Evolutionary conservation across 2,329 filamentous ascomycete species (phyloP).

Genomic region (Microsporum canis): DNA sequence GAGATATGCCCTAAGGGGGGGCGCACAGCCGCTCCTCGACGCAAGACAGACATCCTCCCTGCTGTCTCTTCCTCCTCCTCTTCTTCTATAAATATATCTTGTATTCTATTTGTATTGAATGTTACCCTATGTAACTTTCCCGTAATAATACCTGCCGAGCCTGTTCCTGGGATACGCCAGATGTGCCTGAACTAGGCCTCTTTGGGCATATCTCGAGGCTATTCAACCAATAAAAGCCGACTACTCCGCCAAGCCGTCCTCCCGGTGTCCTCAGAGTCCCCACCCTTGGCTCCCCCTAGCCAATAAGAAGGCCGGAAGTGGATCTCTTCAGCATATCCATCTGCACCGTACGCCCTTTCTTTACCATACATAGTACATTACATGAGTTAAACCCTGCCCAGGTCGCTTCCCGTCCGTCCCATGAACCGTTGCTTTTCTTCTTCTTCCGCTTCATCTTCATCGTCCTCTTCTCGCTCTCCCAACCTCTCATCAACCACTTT

Average conservation of each 20-base stretch:
- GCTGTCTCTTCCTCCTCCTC: not conserved
- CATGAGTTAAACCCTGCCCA: not conserved
- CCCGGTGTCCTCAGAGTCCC: not conserved
- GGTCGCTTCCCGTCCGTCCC: not conserved
- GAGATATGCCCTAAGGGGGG: too few species aligned
- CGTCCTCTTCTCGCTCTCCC: not conserved
- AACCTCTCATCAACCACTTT: not conserved
- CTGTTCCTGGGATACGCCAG: not conserved
- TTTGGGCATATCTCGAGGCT: not conserved
- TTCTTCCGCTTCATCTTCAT: not conserved
- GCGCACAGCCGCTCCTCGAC: not conserved
- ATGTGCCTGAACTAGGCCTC: not conserved
- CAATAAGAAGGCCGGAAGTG: not conserved
- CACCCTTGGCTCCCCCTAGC: not conserved
- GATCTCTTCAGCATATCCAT: not conserved
- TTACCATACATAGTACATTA: not conserved
- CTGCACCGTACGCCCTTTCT: not conserved
- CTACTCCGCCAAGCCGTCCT: not conserved
- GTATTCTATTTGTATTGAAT: not conserved
- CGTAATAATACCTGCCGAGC: not conserved
- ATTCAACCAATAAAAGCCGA: not conserved
- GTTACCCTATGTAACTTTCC: not conserved
- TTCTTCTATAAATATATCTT: not conserved
- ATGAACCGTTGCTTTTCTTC: not conserved
- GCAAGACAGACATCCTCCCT: not conserved